A percentile compares a stretch with the other conserved stretches of the same genome.
Evolutionary conservation across 129 eudicot species (phyloP).

Genomic region (Artemisia tridentata): DNA sequence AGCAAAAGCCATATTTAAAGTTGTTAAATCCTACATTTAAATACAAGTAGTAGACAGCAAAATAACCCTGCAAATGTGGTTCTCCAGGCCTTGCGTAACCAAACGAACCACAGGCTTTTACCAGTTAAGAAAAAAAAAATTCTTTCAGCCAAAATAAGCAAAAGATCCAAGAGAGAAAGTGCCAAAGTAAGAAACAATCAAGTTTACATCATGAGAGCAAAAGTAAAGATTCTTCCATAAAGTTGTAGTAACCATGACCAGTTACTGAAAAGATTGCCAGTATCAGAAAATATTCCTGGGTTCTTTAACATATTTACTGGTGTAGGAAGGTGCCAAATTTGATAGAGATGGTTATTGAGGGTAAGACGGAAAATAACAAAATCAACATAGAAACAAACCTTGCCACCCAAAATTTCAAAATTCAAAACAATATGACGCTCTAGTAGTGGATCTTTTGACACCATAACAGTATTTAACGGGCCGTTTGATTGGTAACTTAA

Average conservation of each 20-base stretch:
- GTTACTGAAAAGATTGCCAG: constrained; percentile 10
- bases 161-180: constrained; percentile 21
- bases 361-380: not conserved
- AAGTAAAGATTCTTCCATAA: constrained; percentile 26
- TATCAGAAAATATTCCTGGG: constrained; percentile 25
- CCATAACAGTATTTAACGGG: no score
- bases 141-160: constrained; percentile 7
- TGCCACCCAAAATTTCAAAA: constrained; percentile 11
- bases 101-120: constrained; percentile 9
- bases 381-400: not conserved
- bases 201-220: constrained; percentile 11
- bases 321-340: constrained; percentile 3
- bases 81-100: not conserved
- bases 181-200: constrained; percentile 17
- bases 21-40: not conserved
- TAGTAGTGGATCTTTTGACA: no score
- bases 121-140: not conserved
- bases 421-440: not conserved
- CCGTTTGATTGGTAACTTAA: no score
- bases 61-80: not conserved
- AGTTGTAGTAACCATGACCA: constrained; percentile 20
- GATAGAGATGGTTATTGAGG: not conserved
- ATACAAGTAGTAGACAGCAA: not conserved
- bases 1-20: not conserved
- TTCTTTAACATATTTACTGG: not conserved